Evolutionary conservation across 306 rosid genomes (phyloP).

Genomic region (Cucurbita maxima): DNA sequence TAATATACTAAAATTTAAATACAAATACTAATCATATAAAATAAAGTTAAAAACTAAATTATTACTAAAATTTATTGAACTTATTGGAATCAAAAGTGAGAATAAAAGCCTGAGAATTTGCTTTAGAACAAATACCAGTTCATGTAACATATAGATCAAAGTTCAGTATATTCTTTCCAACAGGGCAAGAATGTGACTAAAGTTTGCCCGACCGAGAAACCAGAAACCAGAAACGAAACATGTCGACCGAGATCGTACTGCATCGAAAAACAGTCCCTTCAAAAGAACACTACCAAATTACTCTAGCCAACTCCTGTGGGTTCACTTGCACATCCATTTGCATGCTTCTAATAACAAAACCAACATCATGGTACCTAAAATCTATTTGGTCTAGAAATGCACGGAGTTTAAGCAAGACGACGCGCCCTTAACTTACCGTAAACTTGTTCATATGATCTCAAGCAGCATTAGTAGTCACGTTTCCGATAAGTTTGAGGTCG

Average conservation of each 20-base stretch:
- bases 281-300: not conserved
- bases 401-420: not conserved
- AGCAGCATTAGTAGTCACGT: conserved; percentile 14
- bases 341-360: not conserved
- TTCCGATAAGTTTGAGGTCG: conserved; percentile 51
- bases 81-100: not conserved
- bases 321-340: not conserved
- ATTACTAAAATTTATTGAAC: no score
- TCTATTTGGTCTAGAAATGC: not conserved
- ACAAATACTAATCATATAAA: no score
- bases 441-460: conserved; percentile 17
- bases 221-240: not conserved
- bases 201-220: not conserved
- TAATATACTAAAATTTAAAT: no score
- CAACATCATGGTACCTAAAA: not conserved
- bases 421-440: conserved; percentile 16
- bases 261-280: not conserved
- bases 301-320: not conserved
- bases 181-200: not conserved
- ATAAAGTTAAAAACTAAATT: no score
- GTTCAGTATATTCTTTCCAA: not conserved
- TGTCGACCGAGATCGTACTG: not conserved
- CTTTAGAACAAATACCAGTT: not conserved
- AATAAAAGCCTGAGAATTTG: not conserved
- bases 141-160: not conserved